Conservation (phyloP, 495 filamentous ascomycete species). For the Penicillium parvum region DNA sequence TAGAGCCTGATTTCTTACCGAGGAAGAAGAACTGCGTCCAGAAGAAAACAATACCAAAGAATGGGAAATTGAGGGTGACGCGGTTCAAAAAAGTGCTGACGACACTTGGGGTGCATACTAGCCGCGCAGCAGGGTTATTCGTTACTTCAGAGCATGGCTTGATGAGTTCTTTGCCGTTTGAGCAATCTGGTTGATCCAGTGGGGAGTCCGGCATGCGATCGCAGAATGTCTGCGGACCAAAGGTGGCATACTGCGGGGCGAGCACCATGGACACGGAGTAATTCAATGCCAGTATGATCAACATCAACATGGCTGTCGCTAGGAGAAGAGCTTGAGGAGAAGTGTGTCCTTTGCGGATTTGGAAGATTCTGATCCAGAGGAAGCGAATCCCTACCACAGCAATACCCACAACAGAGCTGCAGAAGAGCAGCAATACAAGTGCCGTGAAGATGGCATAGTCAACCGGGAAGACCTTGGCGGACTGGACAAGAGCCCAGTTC, state of each 20-base stretch:
- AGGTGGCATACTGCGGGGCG: constrained; percentile 91
- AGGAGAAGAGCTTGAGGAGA: constrained; percentile 89
- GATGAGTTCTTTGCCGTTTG: constrained; percentile 64
- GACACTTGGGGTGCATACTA: constrained; percentile 85
- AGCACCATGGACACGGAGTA: constrained; percentile 88
- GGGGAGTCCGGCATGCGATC: constrained; percentile 53
- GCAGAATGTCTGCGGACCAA: constrained; percentile 92
- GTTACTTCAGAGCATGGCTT: constrained; percentile 75
- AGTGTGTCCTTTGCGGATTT: constrained; percentile 81
- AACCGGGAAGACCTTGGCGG: constrained; percentile 80
- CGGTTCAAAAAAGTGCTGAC: constrained; percentile 90
- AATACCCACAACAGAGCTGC: constrained; percentile 78
- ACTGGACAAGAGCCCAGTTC: constrained; percentile 83
- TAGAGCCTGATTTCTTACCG: constrained; percentile 41
- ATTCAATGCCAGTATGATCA: constrained; percentile 85
- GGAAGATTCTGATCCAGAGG: constrained; percentile 89
- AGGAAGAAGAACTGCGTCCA: constrained; percentile 94
- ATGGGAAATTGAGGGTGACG: constrained; percentile 90
- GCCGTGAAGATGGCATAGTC: constrained; percentile 87
- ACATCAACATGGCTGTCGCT: constrained; percentile 81
- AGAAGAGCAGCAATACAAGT: constrained; percentile 80
- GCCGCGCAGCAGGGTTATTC: constrained; percentile 53
- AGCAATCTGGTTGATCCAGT: constrained; percentile 70
- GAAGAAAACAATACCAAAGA: constrained; percentile 90
- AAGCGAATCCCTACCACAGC: constrained; percentile 88